Percentiles rank a stretch among this genome's conserved stretches.
These are phyloP conservation scores for Amoeboaphelidium protococcarum DNA, from an alignment of 371 early-diverging fungal genomes.

Conservation along the genomic window DNA sequence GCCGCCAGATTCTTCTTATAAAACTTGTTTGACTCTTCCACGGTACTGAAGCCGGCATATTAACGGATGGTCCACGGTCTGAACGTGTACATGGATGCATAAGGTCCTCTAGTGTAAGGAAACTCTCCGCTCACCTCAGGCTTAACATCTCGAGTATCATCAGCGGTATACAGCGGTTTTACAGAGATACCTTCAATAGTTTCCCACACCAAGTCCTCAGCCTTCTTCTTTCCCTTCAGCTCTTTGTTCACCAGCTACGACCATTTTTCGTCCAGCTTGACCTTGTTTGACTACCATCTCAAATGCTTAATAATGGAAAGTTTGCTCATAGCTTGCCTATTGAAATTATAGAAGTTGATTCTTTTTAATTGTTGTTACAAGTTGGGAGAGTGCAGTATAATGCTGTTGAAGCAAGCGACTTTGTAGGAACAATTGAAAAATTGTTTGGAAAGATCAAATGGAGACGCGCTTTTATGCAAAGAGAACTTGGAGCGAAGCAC, in stretches of 20 bases:
- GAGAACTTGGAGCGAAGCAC: no score
- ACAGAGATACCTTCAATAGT: slow-evolving; percentile 57
- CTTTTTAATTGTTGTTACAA: background rate
- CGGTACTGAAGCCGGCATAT: slow-evolving; percentile 70
- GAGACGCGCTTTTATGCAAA: no score
- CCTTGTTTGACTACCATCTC: background rate
- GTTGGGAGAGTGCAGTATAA: no score
- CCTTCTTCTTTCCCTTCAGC: slow-evolving; percentile 52
- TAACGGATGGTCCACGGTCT: slow-evolving; percentile 56
- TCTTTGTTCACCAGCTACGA: slow-evolving; percentile 38
- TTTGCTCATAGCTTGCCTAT: no score
- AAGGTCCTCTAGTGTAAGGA: slow-evolving; percentile 59
- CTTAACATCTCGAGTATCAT: slow-evolving; percentile 20
- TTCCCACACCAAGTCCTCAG: slow-evolving; percentile 33
- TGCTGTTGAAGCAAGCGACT: no score
- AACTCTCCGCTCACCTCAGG: slow-evolving; percentile 49
- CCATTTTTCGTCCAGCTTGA: slow-evolving; percentile 23
- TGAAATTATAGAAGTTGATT: no score
- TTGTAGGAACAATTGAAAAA: no score
- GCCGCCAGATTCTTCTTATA: slow-evolving; percentile 58
- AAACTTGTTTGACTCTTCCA: slow-evolving; percentile 55
- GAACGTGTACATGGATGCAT: slow-evolving; percentile 64
- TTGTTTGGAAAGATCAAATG: no score
- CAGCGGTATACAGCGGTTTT: slow-evolving; percentile 50
- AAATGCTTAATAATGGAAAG: no score